A percentile compares a stretch with the other conserved stretches of the same genome.
These are phyloP conservation scores for Rhinocladiella mackenziei DNA, from an alignment of 2,329 filamentous ascomycete species.

Conservation along the genomic window DNA sequence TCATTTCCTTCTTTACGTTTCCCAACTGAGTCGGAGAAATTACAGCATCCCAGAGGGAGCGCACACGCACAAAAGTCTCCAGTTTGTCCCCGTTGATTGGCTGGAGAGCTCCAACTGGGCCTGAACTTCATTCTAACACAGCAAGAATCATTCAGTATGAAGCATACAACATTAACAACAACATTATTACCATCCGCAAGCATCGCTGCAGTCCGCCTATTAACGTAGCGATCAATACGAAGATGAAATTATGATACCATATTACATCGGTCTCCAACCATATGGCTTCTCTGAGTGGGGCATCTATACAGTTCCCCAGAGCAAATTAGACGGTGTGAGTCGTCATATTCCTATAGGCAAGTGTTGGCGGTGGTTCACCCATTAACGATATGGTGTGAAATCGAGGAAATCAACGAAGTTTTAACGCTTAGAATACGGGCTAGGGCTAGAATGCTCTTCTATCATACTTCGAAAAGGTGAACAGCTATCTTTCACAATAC, in stretches of 20 bases:
- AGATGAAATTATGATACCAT: constrained; percentile 29
- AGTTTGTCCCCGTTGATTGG: neutral
- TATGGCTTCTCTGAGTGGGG: constrained; percentile 31
- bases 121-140: neutral
- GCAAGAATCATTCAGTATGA: neutral
- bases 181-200: neutral
- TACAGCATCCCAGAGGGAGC: no score
- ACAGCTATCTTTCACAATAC: no score
- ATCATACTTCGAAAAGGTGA: constrained; percentile 48
- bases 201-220: neutral
- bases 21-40: neutral
- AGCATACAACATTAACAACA: neutral
- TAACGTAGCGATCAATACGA: constrained; percentile 32
- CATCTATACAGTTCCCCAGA: constrained; percentile 30
- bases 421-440: constrained; percentile 45
- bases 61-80: neutral
- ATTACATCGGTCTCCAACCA: constrained; percentile 32
- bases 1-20: neutral
- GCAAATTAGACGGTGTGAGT: constrained; percentile 29
- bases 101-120: neutral
- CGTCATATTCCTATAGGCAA: constrained; percentile 31
- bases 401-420: constrained; percentile 39
- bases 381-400: constrained; percentile 43
- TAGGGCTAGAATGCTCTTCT: constrained; percentile 46
- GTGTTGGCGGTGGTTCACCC: constrained; percentile 39